These are phyloP conservation scores for Rosa rugosa DNA, from an alignment of 306 rosid genomes.

Conservation along the genomic window DNA sequence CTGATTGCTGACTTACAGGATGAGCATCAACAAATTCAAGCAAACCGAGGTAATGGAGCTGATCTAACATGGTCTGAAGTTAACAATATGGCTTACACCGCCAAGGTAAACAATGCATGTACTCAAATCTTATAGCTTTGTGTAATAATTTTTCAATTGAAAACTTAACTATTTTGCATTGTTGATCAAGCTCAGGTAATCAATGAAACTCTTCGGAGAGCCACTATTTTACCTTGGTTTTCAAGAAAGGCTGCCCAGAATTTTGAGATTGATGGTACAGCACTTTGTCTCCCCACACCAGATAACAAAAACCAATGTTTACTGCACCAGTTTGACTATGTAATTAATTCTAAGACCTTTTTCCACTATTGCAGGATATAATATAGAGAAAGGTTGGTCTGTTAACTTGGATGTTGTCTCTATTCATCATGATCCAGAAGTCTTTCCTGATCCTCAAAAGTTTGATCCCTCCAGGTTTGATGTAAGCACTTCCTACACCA, in stretches of 20 bases:
- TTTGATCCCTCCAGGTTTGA: conserved; percentile 84
- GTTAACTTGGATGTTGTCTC: conserved; percentile 81
- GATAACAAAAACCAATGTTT: background rate
- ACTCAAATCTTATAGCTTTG: too few relatives aligned
- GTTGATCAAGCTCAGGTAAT: conserved; percentile 49
- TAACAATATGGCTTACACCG: conserved; percentile 74
- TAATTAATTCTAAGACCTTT: background rate
- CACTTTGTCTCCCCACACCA: background rate
- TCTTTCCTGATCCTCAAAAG: conserved; percentile 61
- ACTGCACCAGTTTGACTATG: background rate
- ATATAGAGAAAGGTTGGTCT: conserved; percentile 83
- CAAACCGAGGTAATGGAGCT: conserved; percentile 47
- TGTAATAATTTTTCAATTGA: background rate
- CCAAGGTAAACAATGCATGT: conserved; percentile 48
- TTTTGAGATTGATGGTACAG: conserved; percentile 72
- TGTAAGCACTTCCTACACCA: conserved; percentile 33
- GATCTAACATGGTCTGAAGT: conserved; percentile 78
- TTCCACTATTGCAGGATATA: conserved; percentile 48
- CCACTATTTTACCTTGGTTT: conserved; percentile 83
- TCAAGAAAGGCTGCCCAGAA: conserved; percentile 87
- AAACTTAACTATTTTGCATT: background rate
- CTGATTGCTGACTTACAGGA: conserved; percentile 45
- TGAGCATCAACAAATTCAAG: conserved; percentile 66
- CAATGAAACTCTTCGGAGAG: conserved; percentile 78
- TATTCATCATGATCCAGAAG: conserved; percentile 68